Conservation (phyloP, 768 basidiomycete genomes). For the Lactarius tabidus region DNA sequence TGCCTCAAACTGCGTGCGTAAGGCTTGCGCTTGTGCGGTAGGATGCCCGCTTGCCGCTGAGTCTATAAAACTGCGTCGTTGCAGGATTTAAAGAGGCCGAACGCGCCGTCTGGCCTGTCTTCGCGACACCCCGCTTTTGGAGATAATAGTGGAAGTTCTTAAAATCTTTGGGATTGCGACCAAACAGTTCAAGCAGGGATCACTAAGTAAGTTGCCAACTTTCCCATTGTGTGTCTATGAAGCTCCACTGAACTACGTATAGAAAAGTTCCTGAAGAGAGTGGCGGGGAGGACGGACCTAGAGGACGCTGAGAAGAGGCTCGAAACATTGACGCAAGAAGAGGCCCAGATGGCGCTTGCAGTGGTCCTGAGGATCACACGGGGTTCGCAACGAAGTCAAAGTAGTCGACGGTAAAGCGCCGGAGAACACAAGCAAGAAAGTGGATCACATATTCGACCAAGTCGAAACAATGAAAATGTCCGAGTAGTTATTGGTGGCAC, state of each 20-base stretch:
- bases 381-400: too few relatives aligned
- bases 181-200: background rate
- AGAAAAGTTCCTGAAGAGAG: too few relatives aligned
- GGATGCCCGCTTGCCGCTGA: conserved; percentile 62
- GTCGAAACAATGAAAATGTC: too few relatives aligned
- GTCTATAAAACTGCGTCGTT: conserved; percentile 80
- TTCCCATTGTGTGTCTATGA: background rate
- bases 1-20: conserved; percentile 70
- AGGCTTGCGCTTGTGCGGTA: conserved; percentile 78
- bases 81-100: conserved; percentile 75
- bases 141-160: background rate
- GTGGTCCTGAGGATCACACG: too few relatives aligned
- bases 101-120: conserved; percentile 51
- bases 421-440: too few relatives aligned
- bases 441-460: too few relatives aligned
- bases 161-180: background rate
- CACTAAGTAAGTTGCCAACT: background rate
- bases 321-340: too few relatives aligned
- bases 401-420: too few relatives aligned
- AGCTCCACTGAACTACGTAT: background rate
- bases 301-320: too few relatives aligned
- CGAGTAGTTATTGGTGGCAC: too few relatives aligned
- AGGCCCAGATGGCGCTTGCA: too few relatives aligned
- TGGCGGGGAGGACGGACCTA: too few relatives aligned
- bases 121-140: conserved; percentile 10